Conservation (phyloP, 441 rosid genomes). For the Raphanus hybrid region DNA sequence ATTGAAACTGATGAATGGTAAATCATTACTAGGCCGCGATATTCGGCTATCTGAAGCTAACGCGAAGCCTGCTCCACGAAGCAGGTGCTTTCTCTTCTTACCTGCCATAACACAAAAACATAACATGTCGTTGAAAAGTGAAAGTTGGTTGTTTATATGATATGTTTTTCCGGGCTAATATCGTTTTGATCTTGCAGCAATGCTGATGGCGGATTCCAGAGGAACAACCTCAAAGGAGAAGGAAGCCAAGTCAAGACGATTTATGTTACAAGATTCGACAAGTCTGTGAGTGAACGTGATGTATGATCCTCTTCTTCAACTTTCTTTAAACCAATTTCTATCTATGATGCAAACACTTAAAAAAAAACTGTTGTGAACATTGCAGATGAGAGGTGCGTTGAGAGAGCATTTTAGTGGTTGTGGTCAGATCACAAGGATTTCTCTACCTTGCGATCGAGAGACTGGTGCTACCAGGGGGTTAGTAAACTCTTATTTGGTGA, state of each 20-base stretch:
- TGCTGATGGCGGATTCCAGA: conserved; percentile 48
- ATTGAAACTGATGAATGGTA: conserved; percentile 58
- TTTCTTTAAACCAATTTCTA: conserved; percentile 9
- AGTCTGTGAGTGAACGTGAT: conserved; percentile 52
- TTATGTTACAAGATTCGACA: conserved; percentile 64
- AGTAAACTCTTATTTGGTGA: conserved; percentile 31
- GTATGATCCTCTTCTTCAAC: conserved; percentile 42
- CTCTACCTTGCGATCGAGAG: conserved; percentile 51
- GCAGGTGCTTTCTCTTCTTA: conserved; percentile 46
- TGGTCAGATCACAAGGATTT: conserved; percentile 64
- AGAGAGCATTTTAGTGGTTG: conserved; percentile 61
- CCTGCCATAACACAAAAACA: background rate
- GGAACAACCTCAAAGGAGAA: conserved; percentile 32
- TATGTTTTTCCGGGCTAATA: background rate
- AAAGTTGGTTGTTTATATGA: background rate
- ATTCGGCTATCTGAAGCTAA: conserved; percentile 68
- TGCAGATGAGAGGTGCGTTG: conserved; percentile 58
- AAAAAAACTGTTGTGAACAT: conserved; percentile 3
- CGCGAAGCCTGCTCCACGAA: conserved; percentile 56
- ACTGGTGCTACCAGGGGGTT: conserved; percentile 71
- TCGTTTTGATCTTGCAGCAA: conserved; percentile 44
- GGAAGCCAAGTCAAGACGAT: conserved; percentile 49
- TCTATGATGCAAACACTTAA: background rate
- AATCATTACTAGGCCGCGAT: conserved; percentile 50
- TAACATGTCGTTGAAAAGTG: conserved; percentile 3